Evolutionary conservation across 805 yeast species (phyloP).

Genomic region (Saturnispora gosingensis): DNA sequence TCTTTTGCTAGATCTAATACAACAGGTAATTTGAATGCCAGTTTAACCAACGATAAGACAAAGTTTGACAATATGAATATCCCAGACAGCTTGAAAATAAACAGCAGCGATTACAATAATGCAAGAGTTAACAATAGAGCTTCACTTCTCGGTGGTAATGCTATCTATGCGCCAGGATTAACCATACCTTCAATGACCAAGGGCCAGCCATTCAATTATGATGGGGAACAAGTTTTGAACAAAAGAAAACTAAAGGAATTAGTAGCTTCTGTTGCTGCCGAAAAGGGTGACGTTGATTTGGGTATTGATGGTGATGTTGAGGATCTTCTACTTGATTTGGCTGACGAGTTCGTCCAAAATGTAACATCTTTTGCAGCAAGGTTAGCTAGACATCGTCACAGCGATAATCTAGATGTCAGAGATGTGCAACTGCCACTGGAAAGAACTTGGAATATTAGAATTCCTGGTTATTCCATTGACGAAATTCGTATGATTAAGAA

Average conservation of each 20-base stretch:
- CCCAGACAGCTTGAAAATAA: conserved; percentile 57
- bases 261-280: conserved; percentile 71
- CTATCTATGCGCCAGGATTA: conserved; percentile 58
- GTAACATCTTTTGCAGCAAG: conserved; percentile 93
- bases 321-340: conserved; percentile 80
- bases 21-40: conserved; percentile 10
- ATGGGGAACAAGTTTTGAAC: conserved; percentile 73
- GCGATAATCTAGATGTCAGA: conserved; percentile 75
- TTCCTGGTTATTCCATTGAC: conserved; percentile 90
- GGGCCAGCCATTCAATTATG: conserved; percentile 76
- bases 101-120: conserved; percentile 55
- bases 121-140: conserved; percentile 63
- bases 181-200: conserved; percentile 68
- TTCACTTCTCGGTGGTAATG: conserved; percentile 75
- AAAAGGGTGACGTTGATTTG: conserved; percentile 87
- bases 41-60: conserved; percentile 28
- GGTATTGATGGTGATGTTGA: conserved; percentile 93
- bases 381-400: conserved; percentile 87
- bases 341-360: conserved; percentile 88
- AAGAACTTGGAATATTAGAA: conserved; percentile 87
- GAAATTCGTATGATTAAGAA: conserved; percentile 74
- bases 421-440: conserved; percentile 90
- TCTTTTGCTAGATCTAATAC: conserved; percentile 22
- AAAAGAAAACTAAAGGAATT: conserved; percentile 85
- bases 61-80: conserved; percentile 62